Base-by-base conservation (phyloP, 163 green algal species). In the Chlorella variabilis region DNA sequence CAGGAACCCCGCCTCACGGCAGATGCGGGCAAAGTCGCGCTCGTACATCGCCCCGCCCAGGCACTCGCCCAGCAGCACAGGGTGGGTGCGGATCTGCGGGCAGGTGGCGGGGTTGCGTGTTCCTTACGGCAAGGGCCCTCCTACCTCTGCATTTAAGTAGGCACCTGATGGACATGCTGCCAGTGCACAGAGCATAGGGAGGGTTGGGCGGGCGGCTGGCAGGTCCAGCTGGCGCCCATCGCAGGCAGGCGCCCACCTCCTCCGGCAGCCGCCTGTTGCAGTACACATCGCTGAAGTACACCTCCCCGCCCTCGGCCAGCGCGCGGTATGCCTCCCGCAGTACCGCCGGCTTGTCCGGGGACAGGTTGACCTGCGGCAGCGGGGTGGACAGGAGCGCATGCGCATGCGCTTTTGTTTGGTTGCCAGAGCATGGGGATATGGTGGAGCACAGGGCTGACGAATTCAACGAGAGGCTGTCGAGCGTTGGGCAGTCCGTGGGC, bases 51-150 rank as follows among this genome's bases (percentile, higher is more conserved):
- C 94, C 0, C 96, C 96, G 27, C 91, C 92, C 20, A 99, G 85
- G 87, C 96, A 98, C 88, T 99, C 96, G 2, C 95, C 96, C 81
- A 95, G 90, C 42, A 98, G 83, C 54, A 98, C 91, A 59, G 94
- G 85, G 71, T 86, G 74, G 15, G 15, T 78, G 48, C 74, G 45
- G 18, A 82, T n/a, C 51, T 79, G 48, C 51, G 49, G 61, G 61
- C 27, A 41, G 56, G 56, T 6, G 17, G 48, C 13, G 48, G 17
- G 48, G 48, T 23, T 13, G 13, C 13, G 48, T 13, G 13, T 56
- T 13, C 48, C 13, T 56, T n/a, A n/a, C n/a, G n/a, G n/a, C n/a
- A n/a, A n/a, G n/a, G n/a, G n/a, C n/a, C n/a, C n/a, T n/a, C n/a
- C n/a, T n/a, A n/a, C n/a, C n/a, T n/a, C n/a, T n/a, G n/a, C 59